A percentile compares a stretch with the other conserved stretches of the same genome.
Conservation (phyloP, 345 rosid species). For the Eucalyptus tenuipes region DNA sequence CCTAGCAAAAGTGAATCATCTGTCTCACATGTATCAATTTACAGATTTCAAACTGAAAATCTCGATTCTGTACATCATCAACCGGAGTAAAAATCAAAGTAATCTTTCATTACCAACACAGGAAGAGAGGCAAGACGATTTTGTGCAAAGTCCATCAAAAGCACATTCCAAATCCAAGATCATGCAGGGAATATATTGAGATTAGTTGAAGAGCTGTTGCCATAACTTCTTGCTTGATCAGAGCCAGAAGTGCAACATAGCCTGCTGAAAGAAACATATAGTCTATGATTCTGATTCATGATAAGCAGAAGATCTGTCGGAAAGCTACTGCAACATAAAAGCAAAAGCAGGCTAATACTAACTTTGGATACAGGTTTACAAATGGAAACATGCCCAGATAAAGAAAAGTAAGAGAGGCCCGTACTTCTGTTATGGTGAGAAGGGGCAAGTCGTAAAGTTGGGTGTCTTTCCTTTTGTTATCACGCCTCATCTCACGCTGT, state of each 20-base stretch:
- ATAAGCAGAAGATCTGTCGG: background rate
- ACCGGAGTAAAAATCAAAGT: background rate
- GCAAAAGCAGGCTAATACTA: background rate
- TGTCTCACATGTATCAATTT: background rate
- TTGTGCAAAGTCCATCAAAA: background rate
- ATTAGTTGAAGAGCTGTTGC: background rate
- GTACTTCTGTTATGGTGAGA: slow-evolving; percentile 31
- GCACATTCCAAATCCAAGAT: background rate
- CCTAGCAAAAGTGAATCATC: background rate
- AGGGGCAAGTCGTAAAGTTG: slow-evolving; percentile 10
- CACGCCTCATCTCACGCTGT: slow-evolving; percentile 40
- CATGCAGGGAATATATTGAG: background rate
- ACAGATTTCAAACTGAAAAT: background rate
- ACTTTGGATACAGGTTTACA: background rate
- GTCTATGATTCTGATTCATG: background rate
- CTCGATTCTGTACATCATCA: background rate
- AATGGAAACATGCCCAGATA: background rate
- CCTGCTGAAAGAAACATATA: slow-evolving; percentile 32
- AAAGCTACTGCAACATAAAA: background rate
- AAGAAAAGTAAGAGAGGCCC: background rate
- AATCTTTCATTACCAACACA: background rate
- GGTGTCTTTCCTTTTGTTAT: slow-evolving; percentile 18
- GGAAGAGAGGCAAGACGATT: background rate
- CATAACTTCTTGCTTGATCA: slow-evolving; percentile 7
- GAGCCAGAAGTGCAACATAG: slow-evolving; percentile 75